Evolutionary conservation across 2,329 filamentous ascomycete species (phyloP).

Genomic region (Colletotrichum eremochloae): DNA sequence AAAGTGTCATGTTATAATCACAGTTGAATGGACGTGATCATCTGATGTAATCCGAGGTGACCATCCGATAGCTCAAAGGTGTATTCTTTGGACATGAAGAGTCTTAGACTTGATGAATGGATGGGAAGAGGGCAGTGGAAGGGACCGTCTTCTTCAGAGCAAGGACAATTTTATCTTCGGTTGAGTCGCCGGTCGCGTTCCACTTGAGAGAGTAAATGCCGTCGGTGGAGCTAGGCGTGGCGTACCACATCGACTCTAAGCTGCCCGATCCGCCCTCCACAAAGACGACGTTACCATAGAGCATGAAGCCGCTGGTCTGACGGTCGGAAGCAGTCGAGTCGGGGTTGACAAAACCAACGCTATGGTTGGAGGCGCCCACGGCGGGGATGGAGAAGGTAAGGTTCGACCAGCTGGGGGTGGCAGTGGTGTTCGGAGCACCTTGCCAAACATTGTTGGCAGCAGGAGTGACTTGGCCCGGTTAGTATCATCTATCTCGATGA

Average conservation of each 20-base stretch:
- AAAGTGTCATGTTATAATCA: not conserved
- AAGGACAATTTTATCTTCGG: conserved; percentile 39
- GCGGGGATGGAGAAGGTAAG: conserved; percentile 46
- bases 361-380: conserved; percentile 40
- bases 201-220: conserved; percentile 46
- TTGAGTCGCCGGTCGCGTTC: conserved; percentile 43
- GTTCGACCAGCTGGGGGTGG: conserved; percentile 45
- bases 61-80: too few species aligned
- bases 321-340: conserved; percentile 21
- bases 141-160: conserved; percentile 44
- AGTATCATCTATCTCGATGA: not conserved
- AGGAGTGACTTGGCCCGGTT: conserved; percentile 32
- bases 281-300: conserved; percentile 46
- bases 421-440: conserved; percentile 43
- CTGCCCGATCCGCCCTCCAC: conserved; percentile 15
- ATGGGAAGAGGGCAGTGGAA: conserved; percentile 2
- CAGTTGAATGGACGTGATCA: too few species aligned
- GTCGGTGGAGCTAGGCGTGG: conserved; percentile 39
- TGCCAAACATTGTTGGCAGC: conserved; percentile 39
- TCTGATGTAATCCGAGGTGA: too few species aligned
- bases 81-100: not conserved
- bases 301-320: conserved; percentile 45
- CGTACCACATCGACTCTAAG: conserved; percentile 46
- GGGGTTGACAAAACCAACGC: conserved; percentile 43
- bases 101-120: not conserved